Evolutionary conservation across 345 rosid species (phyloP).

Genomic region (Aethionema arabicum): DNA sequence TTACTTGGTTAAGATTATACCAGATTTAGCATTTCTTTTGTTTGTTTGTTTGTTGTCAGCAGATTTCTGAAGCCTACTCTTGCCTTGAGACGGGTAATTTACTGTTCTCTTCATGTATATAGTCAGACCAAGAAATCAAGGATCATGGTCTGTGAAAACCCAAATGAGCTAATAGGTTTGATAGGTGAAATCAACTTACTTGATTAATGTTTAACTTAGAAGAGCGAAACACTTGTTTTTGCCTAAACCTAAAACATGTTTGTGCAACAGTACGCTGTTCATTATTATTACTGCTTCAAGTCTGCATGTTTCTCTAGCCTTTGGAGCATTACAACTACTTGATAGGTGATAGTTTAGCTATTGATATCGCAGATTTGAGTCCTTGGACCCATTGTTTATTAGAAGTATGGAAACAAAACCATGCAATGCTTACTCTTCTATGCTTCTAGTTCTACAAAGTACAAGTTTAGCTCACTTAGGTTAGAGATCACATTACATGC

Average conservation of each 20-base stretch:
- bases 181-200: constrained; percentile 12
- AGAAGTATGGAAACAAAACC: background rate
- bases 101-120: constrained; percentile 4
- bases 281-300: background rate
- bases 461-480: constrained; percentile 28
- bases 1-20: background rate
- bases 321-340: background rate
- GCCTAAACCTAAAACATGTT: background rate
- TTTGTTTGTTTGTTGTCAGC: constrained; percentile 21
- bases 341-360: background rate
- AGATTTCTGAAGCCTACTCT: constrained; percentile 73
- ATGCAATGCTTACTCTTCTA: background rate
- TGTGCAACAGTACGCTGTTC: background rate
- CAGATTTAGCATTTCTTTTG: background rate
- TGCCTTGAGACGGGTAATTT: constrained; percentile 62
- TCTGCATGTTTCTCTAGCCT: constrained; percentile 1
- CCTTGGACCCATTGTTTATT: constrained; percentile 14
- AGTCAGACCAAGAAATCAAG: background rate
- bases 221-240: too few relatives aligned
- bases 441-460: background rate
- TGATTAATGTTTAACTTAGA: background rate
- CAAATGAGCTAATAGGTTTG: constrained; percentile 30
- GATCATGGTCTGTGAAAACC: constrained; percentile 39
- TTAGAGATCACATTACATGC: constrained; percentile 42
- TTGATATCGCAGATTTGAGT: constrained; percentile 5